These are phyloP conservation scores for Solanum paucissectum DNA, from an alignment of 257 asterid genomes.

Conservation along the genomic window DNA sequence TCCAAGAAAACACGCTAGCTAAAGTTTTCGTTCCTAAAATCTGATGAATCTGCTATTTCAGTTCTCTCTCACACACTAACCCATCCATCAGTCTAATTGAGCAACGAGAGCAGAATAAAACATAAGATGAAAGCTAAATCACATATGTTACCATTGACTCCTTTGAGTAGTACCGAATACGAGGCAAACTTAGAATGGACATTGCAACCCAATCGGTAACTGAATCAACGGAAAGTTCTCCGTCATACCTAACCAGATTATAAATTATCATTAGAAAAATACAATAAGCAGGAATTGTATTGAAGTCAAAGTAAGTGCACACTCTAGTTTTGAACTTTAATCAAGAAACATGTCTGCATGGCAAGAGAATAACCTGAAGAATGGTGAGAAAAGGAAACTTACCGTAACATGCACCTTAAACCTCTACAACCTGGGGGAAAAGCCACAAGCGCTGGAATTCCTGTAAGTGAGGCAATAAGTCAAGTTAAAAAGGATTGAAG, in stretches of 20 bases:
- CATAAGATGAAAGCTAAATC: not conserved
- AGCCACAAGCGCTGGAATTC: conserved; percentile 77
- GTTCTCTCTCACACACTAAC: not conserved
- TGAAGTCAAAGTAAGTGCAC: not conserved
- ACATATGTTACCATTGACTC: conserved; percentile 70
- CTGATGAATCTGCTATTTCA: not conserved
- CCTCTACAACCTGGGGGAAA: conserved; percentile 88
- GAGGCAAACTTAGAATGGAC: conserved; percentile 62
- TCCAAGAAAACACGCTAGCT: not conserved
- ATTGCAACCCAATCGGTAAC: conserved; percentile 85
- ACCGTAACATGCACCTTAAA: conserved; percentile 70
- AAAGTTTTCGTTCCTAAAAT: not conserved
- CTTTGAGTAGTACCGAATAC: conserved; percentile 68
- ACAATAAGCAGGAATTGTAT: not conserved
- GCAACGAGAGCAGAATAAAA: not conserved
- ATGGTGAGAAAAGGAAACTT: not conserved
- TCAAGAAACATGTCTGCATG: not conserved
- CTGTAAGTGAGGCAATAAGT: conserved; percentile 23
- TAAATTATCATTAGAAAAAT: conserved; percentile 1
- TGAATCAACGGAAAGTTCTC: conserved; percentile 76
- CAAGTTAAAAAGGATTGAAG: not conserved
- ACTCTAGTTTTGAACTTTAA: not conserved
- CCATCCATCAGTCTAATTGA: not conserved
- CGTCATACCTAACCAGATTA: conserved; percentile 49
- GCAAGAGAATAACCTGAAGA: not conserved